Evolutionary conservation across 1,284 basidiomycete species (phyloP).

Genomic region (Lentinus polychrous): DNA sequence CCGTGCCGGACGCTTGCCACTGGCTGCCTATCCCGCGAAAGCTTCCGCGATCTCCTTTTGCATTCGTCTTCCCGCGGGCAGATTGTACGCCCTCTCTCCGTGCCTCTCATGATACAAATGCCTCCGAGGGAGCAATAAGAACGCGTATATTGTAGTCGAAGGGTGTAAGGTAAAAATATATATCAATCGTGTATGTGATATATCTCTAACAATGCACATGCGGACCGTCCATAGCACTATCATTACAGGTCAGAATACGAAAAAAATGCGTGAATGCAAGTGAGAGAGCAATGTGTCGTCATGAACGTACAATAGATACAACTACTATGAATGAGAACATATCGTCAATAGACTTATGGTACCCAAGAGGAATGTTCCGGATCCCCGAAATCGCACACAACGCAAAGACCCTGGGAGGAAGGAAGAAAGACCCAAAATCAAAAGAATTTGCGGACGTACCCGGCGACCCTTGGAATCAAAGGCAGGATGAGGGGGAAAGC

Average conservation of each 20-base stretch:
- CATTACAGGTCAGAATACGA: slow-evolving; percentile 9
- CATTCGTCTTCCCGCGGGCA: neutral
- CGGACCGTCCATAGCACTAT: slow-evolving; percentile 4
- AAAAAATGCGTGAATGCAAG: neutral
- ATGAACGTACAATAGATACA: slow-evolving; percentile 5
- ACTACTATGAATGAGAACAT: neutral
- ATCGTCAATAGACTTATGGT: slow-evolving; percentile 4
- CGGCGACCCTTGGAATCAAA: slow-evolving; percentile 55
- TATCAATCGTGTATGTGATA: slow-evolving; percentile 17
- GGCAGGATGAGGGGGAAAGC: slow-evolving; percentile 37
- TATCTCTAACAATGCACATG: slow-evolving; percentile 9
- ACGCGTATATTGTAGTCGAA: neutral
- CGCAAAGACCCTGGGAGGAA: neutral
- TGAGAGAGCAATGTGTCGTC: neutral
- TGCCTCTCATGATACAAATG: neutral
- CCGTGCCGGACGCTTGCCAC: neutral
- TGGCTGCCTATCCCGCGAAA: slow-evolving; percentile 7
- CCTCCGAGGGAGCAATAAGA: neutral
- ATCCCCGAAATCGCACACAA: slow-evolving; percentile 4
- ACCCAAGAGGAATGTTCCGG: slow-evolving; percentile 5
- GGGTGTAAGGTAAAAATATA: slow-evolving; percentile 7
- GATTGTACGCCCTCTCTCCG: no score
- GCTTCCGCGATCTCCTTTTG: slow-evolving; percentile 5
- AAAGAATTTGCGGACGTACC: slow-evolving; percentile 38
- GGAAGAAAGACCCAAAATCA: slow-evolving; percentile 23